phyloP scores from a whole-genome alignment of 225 moss, liverwort and hornwort genomes.

The Bryum argenteum region DNA sequence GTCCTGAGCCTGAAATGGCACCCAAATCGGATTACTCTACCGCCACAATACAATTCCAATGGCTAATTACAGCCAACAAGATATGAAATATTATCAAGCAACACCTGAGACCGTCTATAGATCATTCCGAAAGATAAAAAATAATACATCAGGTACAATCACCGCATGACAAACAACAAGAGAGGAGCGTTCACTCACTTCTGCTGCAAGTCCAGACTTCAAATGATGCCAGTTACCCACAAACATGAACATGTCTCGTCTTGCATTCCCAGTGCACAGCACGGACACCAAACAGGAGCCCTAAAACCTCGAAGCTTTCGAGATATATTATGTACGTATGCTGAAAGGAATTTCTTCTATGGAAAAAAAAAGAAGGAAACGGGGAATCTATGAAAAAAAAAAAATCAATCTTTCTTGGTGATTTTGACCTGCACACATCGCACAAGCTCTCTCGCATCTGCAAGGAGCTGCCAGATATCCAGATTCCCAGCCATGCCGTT shows the following conservation, averaged over 20 bases:
- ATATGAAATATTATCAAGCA: too few species aligned
- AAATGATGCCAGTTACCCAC: conserved; percentile 16
- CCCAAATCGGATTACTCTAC: too few species aligned
- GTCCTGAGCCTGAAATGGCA: too few species aligned
- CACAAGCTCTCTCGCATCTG: conserved; percentile 72
- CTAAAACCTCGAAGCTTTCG: conserved; percentile 11
- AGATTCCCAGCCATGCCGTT: conserved; percentile 92
- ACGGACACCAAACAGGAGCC: conserved; percentile 8
- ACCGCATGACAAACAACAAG: conserved; percentile 13
- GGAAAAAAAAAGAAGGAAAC: not conserved
- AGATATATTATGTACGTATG: conserved; percentile 24
- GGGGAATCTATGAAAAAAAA: too few species aligned
- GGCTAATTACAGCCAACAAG: too few species aligned
- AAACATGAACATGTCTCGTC: conserved; percentile 17
- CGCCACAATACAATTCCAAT: too few species aligned
- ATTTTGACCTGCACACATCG: conserved; percentile 45
- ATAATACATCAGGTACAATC: conserved; percentile 41
- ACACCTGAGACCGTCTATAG: conserved; percentile 1
- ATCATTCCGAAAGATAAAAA: conserved; percentile 24
- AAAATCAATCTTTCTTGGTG: conserved; percentile 33
- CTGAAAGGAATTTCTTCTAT: conserved; percentile 26
- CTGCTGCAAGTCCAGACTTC: conserved; percentile 32
- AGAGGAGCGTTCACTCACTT: conserved; percentile 21
- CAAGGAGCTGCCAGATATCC: conserved; percentile 91
- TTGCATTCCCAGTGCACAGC: not conserved